Percentiles rank a stretch among this genome's conserved stretches.
These are phyloP conservation scores for Sordaria brevicollis DNA, from an alignment of 495 filamentous ascomycete genomes.

Conservation along the genomic window DNA sequence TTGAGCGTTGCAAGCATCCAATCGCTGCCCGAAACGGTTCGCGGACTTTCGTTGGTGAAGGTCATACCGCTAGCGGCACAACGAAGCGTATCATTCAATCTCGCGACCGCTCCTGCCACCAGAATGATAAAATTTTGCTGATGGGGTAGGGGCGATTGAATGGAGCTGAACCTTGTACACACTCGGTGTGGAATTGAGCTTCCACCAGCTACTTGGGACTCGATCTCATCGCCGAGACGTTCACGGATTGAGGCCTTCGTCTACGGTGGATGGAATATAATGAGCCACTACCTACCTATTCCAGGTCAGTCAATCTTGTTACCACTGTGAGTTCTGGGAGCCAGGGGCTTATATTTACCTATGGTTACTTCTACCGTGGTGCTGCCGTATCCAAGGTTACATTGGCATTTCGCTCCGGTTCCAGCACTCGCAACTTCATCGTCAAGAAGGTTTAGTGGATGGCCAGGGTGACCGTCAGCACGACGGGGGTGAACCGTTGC, in stretches of 20 bases:
- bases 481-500: not conserved
- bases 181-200: not conserved
- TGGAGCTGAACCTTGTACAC: not conserved
- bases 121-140: not conserved
- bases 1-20: conserved; percentile 9
- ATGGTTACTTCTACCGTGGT: not conserved
- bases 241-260: not conserved
- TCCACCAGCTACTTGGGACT: not conserved
- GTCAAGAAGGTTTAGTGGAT: not conserved
- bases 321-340: not conserved
- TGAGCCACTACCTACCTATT: not conserved
- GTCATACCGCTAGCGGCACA: conserved; percentile 8
- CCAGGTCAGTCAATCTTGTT: not conserved
- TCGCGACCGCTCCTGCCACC: not conserved
- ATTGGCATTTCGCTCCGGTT: not conserved
- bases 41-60: conserved; percentile 14
- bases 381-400: not conserved
- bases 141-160: not conserved
- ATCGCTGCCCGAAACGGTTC: conserved; percentile 14
- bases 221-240: not conserved
- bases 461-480: not conserved
- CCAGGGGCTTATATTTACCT: not conserved
- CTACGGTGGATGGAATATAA: not conserved
- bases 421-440: not conserved
- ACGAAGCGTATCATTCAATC: conserved; percentile 11